These are phyloP conservation scores for Emericellopsis atlantica DNA, from an alignment of 2,329 filamentous ascomycete genomes.

Conservation along the genomic window DNA sequence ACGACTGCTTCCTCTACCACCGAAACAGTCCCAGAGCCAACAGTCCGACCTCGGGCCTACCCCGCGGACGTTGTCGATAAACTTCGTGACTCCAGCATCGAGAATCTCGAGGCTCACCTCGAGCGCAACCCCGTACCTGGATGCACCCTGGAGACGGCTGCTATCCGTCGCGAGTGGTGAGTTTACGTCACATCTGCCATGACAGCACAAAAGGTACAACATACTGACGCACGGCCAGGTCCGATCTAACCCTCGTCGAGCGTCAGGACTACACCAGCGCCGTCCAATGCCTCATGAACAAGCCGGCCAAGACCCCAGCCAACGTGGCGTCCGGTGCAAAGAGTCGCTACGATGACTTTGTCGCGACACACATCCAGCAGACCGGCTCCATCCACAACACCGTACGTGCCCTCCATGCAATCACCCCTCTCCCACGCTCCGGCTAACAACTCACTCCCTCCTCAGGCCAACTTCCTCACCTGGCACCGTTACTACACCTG, in stretches of 20 bases:
- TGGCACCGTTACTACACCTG: slow-evolving; percentile 28
- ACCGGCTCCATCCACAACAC: slow-evolving; percentile 11
- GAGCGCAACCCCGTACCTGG: not conserved
- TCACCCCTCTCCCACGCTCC: not conserved
- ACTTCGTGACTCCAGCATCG: not conserved
- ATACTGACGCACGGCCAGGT: not conserved
- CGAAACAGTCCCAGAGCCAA: not conserved
- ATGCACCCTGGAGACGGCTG: not conserved
- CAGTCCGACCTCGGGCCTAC: not conserved
- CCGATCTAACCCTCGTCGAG: not conserved
- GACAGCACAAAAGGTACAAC: not conserved
- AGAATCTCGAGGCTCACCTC: not conserved
- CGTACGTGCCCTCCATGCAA: slow-evolving; percentile 5
- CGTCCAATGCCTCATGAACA: slow-evolving; percentile 10
- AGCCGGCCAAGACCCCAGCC: slow-evolving; percentile 10
- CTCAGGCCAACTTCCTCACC: slow-evolving; percentile 17
- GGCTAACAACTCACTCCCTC: not conserved
- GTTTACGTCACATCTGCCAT: not conserved
- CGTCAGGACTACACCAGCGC: not conserved
- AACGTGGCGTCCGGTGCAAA: slow-evolving; percentile 11
- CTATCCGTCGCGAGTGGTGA: not conserved
- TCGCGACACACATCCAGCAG: slow-evolving; percentile 17
- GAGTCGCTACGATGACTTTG: slow-evolving; percentile 18
- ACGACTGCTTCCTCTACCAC: not conserved
- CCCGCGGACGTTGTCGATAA: not conserved